A percentile compares a stretch with the other conserved stretches of the same genome.
Evolutionary conservation across 352 stramenopile species (phyloP).

Genomic region (Globisporangium rhizosaccharum): DNA sequence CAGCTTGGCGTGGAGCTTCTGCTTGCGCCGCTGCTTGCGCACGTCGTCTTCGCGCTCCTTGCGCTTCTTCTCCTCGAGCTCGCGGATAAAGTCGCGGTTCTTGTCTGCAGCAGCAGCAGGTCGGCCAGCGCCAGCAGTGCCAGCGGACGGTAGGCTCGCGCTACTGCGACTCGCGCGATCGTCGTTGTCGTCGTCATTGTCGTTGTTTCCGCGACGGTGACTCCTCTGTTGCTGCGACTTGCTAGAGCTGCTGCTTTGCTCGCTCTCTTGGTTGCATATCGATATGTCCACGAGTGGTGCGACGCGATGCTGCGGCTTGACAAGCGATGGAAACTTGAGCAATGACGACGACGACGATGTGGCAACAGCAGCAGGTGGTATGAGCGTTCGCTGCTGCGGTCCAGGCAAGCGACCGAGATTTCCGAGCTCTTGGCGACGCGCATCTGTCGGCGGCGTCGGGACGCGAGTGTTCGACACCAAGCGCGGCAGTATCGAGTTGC

Average conservation of each 20-base stretch:
- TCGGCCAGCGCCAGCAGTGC: slow-evolving; percentile 9
- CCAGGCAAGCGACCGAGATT: slow-evolving; percentile 19
- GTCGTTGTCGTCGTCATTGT: slow-evolving; percentile 19
- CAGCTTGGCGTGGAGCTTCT: slow-evolving; percentile 58
- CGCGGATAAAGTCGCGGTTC: slow-evolving; percentile 63
- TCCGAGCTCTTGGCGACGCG: neutral
- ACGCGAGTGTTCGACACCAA: slow-evolving; percentile 2
- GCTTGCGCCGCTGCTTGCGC: slow-evolving; percentile 37
- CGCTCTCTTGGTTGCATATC: slow-evolving; percentile 35
- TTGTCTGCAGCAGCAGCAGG: slow-evolving; percentile 25
- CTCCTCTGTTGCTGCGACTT: neutral
- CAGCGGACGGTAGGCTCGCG: neutral
- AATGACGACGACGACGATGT: slow-evolving; percentile 7
- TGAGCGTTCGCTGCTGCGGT: slow-evolving; percentile 12
- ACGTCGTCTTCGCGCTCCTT: slow-evolving; percentile 52
- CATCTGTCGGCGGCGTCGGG: slow-evolving; percentile 1
- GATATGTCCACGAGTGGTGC: neutral
- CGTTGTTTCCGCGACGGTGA: slow-evolving; percentile 1
- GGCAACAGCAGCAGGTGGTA: neutral
- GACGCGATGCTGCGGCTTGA: slow-evolving; percentile 22
- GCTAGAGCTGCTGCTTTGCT: slow-evolving; percentile 11
- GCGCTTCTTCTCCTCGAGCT: slow-evolving; percentile 66
- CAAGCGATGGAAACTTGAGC: slow-evolving; percentile 36
- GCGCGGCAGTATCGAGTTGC: slow-evolving; percentile 2
- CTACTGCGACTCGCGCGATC: slow-evolving; percentile 8